Evolutionary conservation across 495 filamentous ascomycete species (phyloP).

Genomic region (Neurospora cerealis): DNA sequence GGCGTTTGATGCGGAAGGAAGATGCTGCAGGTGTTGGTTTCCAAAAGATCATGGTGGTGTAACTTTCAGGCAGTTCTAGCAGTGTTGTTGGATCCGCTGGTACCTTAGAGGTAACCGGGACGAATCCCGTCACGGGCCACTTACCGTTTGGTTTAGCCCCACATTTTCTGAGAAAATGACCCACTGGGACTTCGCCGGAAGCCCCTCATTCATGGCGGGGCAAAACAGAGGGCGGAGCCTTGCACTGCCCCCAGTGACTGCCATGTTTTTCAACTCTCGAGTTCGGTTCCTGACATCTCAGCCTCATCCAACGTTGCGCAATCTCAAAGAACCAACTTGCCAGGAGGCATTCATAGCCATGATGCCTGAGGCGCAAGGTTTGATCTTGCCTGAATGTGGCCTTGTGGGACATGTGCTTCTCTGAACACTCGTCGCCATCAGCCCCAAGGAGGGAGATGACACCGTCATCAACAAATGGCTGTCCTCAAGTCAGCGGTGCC

Average conservation of each 20-base stretch:
- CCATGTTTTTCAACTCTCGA: neutral
- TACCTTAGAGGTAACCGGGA: no score
- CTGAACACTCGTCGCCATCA: neutral
- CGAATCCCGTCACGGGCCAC: no score
- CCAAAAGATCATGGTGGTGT: neutral
- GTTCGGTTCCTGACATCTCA: neutral
- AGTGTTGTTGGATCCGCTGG: neutral
- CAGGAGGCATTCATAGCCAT: neutral
- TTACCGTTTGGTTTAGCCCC: neutral
- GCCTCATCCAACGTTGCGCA: neutral
- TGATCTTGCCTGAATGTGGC: neutral
- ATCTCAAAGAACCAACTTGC: neutral
- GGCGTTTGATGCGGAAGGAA: neutral
- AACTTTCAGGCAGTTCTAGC: neutral
- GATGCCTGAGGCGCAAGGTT: neutral
- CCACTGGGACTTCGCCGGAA: neutral
- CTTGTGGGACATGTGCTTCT: neutral
- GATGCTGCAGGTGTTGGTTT: neutral
- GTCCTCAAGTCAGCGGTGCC: neutral
- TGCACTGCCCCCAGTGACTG: neutral
- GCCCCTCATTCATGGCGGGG: neutral
- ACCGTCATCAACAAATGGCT: neutral
- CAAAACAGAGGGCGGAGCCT: neutral
- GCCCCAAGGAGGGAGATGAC: neutral
- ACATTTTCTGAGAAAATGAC: neutral